Evolutionary conservation across 2,329 filamentous ascomycete species (phyloP), one percentile per base, ranked within the genome.

Genomic region (Aplosporella prunicola): DNA sequence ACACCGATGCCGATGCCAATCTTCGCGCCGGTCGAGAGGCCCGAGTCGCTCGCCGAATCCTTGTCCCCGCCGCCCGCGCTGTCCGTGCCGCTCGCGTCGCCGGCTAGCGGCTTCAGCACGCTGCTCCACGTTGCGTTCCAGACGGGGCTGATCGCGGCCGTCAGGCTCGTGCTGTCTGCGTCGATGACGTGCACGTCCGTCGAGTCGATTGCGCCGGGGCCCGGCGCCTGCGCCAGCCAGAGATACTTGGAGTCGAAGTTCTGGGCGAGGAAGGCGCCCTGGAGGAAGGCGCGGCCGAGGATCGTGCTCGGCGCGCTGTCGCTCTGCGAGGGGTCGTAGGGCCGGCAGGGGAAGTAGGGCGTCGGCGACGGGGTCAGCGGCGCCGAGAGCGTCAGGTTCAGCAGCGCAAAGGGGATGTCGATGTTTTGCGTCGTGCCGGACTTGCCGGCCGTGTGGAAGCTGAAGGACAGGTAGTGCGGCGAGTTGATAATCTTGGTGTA

Each of bases 201-300:
- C 6, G 5, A 11, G 10, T 6, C 32, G 2, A 4, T 5, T 8
- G 23, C 9, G 11, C 15, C 32, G n/a, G 32, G 32, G 2, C 32
- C 32, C 9, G 32, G 32, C 5, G 32, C 32, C 17, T 35, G 32
- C 9, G 23, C 32, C 9, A 35, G 32, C 15, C 22, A 35, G 5
- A 17, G 3, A 5, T 5, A 17, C 5, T 10, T 10, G 9, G 23
- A 24, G 13, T 27, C 8, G 14, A 13, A 35, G 14, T 35, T 26
- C 10, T 18, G 15, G 8, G 15, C 63, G 0, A 69, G 39, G 27
- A 69, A 69, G 3, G 66, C 63, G 17, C 65, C 65, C 43, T 69
- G 67, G 1, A 69, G 50, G 42, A 68, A 69, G 1, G 63, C 61
- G 11, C 64, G 58, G 1, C 67, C 67, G 2, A 69, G 57, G 3